Evolutionary conservation across 2,329 filamentous ascomycete genomes (phyloP).

Genomic region (Paracoccidioides lutzii): DNA sequence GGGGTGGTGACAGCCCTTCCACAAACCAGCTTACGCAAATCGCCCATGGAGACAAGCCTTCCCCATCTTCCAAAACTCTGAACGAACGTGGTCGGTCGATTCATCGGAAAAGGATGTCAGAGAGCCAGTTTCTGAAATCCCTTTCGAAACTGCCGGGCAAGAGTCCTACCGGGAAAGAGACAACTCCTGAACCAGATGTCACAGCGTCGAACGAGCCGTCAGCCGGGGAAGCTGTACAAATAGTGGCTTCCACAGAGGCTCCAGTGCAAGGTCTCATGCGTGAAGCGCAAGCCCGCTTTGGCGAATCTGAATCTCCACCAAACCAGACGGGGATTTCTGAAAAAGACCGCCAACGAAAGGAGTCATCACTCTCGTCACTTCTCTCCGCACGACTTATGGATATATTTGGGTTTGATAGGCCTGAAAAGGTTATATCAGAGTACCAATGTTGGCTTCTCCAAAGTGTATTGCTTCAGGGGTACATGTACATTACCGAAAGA

Average conservation of each 20-base stretch:
- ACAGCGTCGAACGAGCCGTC: conserved; percentile 10
- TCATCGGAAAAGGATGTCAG: conserved; percentile 50
- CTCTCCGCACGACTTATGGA: conserved; percentile 63
- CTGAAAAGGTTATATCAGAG: conserved; percentile 78
- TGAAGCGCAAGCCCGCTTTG: conserved; percentile 54
- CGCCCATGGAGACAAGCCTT: background rate
- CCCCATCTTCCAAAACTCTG: background rate
- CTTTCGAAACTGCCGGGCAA: conserved; percentile 42
- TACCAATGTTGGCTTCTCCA: conserved; percentile 90
- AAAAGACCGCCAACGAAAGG: conserved; percentile 31
- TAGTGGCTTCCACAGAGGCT: conserved; percentile 39
- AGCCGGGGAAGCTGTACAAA: conserved; percentile 4
- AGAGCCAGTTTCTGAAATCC: conserved; percentile 51
- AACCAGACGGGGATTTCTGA: background rate
- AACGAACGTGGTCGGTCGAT: background rate
- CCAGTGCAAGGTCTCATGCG: conserved; percentile 69
- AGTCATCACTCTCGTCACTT: conserved; percentile 38
- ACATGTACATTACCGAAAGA: conserved; percentile 84
- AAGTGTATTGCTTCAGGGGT: conserved; percentile 82
- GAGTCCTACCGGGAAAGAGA: conserved; percentile 14
- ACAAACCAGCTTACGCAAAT: background rate
- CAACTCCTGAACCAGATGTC: conserved; percentile 13
- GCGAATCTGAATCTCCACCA: conserved; percentile 10
- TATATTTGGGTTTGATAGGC: conserved; percentile 69
- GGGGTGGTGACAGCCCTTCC: background rate